Conservation (phyloP, 176 grass and related monocot species). For the Cenchrus fungigraminus region DNA sequence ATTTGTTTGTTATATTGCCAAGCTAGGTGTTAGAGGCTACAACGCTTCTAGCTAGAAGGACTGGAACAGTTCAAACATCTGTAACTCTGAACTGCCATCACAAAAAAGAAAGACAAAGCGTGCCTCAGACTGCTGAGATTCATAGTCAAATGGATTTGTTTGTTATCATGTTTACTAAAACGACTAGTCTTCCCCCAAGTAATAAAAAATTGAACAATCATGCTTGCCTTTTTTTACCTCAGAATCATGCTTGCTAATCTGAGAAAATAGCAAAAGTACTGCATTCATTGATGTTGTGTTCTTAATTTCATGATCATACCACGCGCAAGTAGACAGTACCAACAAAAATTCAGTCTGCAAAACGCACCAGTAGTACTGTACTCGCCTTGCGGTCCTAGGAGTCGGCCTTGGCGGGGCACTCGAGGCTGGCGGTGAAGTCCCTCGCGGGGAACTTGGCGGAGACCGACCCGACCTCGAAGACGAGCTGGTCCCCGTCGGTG, state of each 20-base stretch:
- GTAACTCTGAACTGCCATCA: background rate
- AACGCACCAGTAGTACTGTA: background rate
- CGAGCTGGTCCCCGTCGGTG: slow-evolving; percentile 58
- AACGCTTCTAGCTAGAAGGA: no score
- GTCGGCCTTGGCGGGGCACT: slow-evolving; percentile 47
- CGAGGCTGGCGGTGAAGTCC: slow-evolving; percentile 67
- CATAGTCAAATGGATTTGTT: background rate
- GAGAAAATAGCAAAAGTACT: background rate
- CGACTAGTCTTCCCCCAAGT: background rate
- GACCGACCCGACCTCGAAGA: slow-evolving; percentile 61
- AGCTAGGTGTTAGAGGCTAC: no score
- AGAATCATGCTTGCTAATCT: background rate
- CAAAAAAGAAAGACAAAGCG: no score
- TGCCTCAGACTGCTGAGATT: background rate
- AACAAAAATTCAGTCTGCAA: background rate
- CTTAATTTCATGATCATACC: background rate
- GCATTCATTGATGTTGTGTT: background rate
- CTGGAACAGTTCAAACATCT: background rate
- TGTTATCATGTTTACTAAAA: background rate
- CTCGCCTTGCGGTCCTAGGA: slow-evolving; percentile 36
- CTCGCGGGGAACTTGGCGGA: slow-evolving; percentile 60
- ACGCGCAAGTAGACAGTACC: background rate
- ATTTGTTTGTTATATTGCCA: no score
- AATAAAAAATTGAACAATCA: background rate
- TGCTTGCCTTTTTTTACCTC: no score